Evolutionary conservation across 768 basidiomycete species (phyloP).

Genomic region (Cystofilobasidium capitatum): DNA sequence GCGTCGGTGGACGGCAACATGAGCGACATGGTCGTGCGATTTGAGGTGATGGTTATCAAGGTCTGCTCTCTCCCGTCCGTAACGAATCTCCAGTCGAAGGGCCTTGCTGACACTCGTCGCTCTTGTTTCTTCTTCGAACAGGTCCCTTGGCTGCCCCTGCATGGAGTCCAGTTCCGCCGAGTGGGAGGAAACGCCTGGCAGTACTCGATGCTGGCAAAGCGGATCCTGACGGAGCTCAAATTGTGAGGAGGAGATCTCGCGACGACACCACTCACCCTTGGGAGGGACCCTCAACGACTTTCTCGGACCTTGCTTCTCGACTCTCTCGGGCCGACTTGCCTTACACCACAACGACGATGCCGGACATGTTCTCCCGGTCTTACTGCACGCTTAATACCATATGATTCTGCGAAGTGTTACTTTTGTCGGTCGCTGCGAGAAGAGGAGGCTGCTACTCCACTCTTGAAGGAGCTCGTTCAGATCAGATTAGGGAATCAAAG

Average conservation of each 20-base stretch:
- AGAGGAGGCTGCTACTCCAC: too few relatives aligned
- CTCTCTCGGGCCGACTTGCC: too few relatives aligned
- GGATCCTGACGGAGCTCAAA: slow-evolving; percentile 36
- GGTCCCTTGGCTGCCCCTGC: slow-evolving; percentile 86
- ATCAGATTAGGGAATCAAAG: too few relatives aligned
- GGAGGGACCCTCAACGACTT: too few relatives aligned
- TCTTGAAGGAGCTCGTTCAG: too few relatives aligned
- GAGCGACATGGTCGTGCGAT: slow-evolving; percentile 76
- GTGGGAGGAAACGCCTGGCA: slow-evolving; percentile 89
- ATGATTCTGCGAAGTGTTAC: too few relatives aligned
- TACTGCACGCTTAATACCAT: too few relatives aligned
- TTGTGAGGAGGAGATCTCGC: slow-evolving; percentile 20
- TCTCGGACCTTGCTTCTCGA: too few relatives aligned
- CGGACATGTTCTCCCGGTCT: too few relatives aligned
- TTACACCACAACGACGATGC: too few relatives aligned
- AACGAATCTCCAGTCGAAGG: neutral
- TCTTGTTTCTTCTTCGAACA: slow-evolving; percentile 35
- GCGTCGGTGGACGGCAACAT: slow-evolving; percentile 30
- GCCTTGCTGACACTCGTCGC: slow-evolving; percentile 15
- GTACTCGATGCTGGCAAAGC: slow-evolving; percentile 76
- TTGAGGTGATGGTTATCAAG: slow-evolving; percentile 96
- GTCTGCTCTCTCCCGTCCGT: slow-evolving; percentile 45
- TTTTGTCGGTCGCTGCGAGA: too few relatives aligned
- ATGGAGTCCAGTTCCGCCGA: slow-evolving; percentile 91
- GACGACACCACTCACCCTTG: neutral